Evolutionary conservation across 441 rosid genomes (phyloP).

Genomic region (Iberis amara): DNA sequence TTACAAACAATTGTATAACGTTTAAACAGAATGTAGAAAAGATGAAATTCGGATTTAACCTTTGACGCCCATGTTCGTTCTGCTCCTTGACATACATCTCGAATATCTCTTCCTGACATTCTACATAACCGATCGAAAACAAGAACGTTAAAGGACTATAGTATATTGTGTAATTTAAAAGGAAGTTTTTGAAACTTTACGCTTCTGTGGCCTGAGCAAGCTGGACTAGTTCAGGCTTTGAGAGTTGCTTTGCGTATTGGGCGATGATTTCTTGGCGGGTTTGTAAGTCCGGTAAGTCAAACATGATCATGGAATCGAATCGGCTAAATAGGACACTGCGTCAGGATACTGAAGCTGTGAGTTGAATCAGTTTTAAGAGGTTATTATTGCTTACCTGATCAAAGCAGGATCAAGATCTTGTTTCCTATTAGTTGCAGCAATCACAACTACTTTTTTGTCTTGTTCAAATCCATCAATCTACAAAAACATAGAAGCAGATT

Average conservation of each 20-base stretch:
- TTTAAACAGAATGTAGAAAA: background rate
- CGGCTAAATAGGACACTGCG: conserved; percentile 46
- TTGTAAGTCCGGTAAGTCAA: conserved; percentile 63
- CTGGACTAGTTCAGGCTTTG: conserved; percentile 57
- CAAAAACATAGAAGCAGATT: conserved; percentile 8
- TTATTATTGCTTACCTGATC: conserved; percentile 47
- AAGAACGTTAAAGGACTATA: background rate
- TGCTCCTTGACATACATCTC: conserved; percentile 88
- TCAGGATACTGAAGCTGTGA: conserved; percentile 6
- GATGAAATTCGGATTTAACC: conserved; percentile 30
- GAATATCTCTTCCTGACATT: conserved; percentile 89
- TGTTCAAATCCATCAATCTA: conserved; percentile 97
- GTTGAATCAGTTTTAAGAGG: background rate
- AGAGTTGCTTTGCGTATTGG: conserved; percentile 82
- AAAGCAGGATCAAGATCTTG: conserved; percentile 93
- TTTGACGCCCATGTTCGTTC: conserved; percentile 97
- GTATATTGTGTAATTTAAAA: too few relatives aligned
- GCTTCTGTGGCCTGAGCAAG: conserved; percentile 55
- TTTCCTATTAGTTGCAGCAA: conserved; percentile 93
- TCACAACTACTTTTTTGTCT: conserved; percentile 76
- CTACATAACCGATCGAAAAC: conserved; percentile 31
- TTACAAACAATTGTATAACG: background rate
- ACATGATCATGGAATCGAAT: conserved; percentile 75
- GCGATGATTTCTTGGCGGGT: conserved; percentile 68
- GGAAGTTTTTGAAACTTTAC: conserved; percentile 30